Conservation (phyloP, 164 flowering plant species). For the Aristolochia contorta region DNA sequence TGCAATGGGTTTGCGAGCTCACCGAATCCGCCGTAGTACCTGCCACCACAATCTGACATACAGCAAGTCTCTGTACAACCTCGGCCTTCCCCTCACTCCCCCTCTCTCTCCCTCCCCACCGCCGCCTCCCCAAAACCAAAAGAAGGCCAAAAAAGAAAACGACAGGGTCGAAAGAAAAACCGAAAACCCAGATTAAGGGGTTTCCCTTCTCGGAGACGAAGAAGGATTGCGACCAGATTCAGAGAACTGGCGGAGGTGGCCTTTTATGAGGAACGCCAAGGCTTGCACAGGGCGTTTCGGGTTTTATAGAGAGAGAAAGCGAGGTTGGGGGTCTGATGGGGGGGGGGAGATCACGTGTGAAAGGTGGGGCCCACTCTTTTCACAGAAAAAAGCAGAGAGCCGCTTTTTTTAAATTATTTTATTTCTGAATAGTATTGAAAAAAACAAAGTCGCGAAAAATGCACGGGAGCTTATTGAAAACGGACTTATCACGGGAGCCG, state of each 20-base stretch:
- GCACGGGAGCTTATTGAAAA: not conserved
- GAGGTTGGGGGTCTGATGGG: not conserved
- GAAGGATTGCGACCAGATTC: no score
- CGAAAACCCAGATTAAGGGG: no score
- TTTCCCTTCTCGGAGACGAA: not conserved
- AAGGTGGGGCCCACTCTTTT: no score
- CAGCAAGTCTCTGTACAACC: constrained; percentile 31
- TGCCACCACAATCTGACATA: constrained; percentile 60
- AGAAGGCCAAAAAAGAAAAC: not conserved
- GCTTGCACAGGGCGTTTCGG: no score
- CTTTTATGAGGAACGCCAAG: not conserved
- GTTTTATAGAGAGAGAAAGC: not conserved
- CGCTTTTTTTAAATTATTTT: no score
- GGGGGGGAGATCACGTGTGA: no score
- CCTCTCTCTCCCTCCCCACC: constrained; percentile 7
- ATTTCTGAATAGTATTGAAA: not conserved
- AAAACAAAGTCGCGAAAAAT: not conserved
- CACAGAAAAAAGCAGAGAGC: no score
- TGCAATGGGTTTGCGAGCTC: constrained; percentile 68
- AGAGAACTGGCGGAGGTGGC: not conserved
- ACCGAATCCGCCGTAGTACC: constrained; percentile 61
- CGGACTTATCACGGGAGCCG: not conserved
- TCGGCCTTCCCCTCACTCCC: constrained; percentile 2
- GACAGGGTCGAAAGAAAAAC: not conserved
- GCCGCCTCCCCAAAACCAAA: not conserved